phyloP scores from a whole-genome alignment of 73 alveolate genomes.

The Stentor coeruleus region DNA sequence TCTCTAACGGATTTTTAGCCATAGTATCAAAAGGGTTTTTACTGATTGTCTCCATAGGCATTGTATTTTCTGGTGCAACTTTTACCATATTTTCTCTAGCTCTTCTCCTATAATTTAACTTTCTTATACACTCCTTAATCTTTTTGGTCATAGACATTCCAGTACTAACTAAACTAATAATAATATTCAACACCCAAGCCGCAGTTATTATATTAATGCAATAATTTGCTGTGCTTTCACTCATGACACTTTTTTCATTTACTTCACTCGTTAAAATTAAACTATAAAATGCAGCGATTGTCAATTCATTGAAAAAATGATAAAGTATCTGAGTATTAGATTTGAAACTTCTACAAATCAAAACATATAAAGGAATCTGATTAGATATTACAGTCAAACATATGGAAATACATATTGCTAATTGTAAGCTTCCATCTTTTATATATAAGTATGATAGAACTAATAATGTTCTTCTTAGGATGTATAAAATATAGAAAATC shows the following conservation, averaged over 20 bases:
- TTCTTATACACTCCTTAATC: too few species aligned
- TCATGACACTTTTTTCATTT: background rate
- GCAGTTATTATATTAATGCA: background rate
- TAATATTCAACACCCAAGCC: background rate
- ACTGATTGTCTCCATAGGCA: too few species aligned
- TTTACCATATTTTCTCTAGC: too few species aligned
- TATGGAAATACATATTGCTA: too few species aligned
- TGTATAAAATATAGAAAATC: too few species aligned
- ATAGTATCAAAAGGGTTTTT: too few species aligned
- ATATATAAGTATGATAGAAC: background rate
- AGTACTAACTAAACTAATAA: too few species aligned
- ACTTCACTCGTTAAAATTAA: background rate
- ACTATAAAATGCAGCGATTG: too few species aligned
- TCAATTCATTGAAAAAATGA: background rate
- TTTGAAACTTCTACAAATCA: background rate
- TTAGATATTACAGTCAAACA: background rate
- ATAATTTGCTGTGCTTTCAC: background rate
- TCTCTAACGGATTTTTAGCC: too few species aligned
- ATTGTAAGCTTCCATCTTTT: background rate
- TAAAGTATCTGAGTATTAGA: background rate
- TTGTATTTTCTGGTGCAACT: too few species aligned
- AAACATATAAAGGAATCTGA: background rate
- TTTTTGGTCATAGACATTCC: too few species aligned
- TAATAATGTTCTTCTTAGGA: background rate
- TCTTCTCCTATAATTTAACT: too few species aligned